Evolutionary conservation across 306 rosid species (phyloP).

Genomic region (Prunus kanzakura): DNA sequence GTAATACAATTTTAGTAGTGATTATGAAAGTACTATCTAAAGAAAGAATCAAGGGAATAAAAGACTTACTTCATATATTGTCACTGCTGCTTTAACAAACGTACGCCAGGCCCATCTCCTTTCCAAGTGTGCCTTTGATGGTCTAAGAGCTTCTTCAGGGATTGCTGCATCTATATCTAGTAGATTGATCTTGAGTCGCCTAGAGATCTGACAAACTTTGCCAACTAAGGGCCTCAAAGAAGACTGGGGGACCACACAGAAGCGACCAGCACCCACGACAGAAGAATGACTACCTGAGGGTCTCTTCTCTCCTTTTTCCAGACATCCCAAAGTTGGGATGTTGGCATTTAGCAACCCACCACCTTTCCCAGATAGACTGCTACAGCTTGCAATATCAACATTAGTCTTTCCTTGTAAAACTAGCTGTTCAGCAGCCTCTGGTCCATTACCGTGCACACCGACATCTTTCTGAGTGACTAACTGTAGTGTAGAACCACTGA

Average conservation of each 20-base stretch:
- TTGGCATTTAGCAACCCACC: conserved; percentile 35
- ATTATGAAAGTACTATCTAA: not conserved
- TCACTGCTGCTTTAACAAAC: conserved; percentile 80
- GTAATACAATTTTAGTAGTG: not conserved
- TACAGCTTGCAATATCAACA: conserved; percentile 34
- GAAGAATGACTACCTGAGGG: conserved; percentile 38
- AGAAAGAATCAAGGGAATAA: conserved; percentile 15
- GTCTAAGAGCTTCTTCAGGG: conserved; percentile 68
- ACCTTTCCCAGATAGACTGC: conserved; percentile 29
- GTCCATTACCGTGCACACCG: conserved; percentile 25
- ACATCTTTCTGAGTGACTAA: conserved; percentile 43
- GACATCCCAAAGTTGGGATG: conserved; percentile 34
- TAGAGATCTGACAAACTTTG: conserved; percentile 61
- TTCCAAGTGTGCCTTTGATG: conserved; percentile 56
- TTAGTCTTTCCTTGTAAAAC: conserved; percentile 40
- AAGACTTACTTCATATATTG: conserved; percentile 75
- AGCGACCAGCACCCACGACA: conserved; percentile 46
- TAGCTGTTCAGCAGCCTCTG: conserved; percentile 38
- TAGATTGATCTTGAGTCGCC: conserved; percentile 72
- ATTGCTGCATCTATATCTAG: conserved; percentile 96
- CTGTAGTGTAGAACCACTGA: conserved; percentile 41
- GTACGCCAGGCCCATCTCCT: conserved; percentile 95
- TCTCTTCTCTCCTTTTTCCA: conserved; percentile 45
- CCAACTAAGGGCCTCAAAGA: conserved; percentile 85
- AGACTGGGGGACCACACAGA: conserved; percentile 77